Evolutionary conservation across 169 alveolate genomes (phyloP), one percentile per base, ranked within the genome.

Genomic region (Cyclospora cayetanensis): DNA sequence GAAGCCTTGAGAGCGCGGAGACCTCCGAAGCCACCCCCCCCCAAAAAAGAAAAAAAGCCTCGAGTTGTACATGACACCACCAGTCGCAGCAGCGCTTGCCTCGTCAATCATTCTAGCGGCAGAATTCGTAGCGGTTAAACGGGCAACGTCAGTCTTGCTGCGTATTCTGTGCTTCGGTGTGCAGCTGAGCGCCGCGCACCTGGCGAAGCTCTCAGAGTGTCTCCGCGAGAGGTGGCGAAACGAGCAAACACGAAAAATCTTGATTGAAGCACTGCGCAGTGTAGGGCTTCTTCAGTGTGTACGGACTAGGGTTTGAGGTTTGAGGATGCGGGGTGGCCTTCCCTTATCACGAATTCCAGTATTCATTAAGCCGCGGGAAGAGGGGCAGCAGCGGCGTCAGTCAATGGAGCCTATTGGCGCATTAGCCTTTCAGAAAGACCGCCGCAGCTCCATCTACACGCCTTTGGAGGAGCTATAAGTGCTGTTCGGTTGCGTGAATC

Each of bases 161-260:
- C 70, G 70, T 27, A n/a, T 55, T 0, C 27, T 55, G 70, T 55
- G 70, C 27, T 9, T 55, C 27, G 70, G 27, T 55, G 12, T 20
- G 22, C 70, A 55, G 70, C 70, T 55, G 70, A 55, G 70, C 70
- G 70, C 70, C 70, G 70, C 70, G 22, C 70, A 55, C 27, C 27
- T 55, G n/a, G 12, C 70, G 22, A 55, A 55, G 27, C 70, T 55
- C 22, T 55, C 70, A 5, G 7, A 55, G 27, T 11, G 70, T 55
- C 1, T 55, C 11, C 12, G 70, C 5, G 70, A 55, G n/a, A 55
- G 70, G 27, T 55, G 70, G 70, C 12, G 27, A 18, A 34, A 55
- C 22, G 70, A 55, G 27, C 22, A 55, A 55, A 27, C 22, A 9
- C 22, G 70, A 55, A 55, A 55, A 55, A 34, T 55, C 11, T 34